Conservation (phyloP, 768 basidiomycete genomes). For the Xerocomus potaroensis region DNA sequence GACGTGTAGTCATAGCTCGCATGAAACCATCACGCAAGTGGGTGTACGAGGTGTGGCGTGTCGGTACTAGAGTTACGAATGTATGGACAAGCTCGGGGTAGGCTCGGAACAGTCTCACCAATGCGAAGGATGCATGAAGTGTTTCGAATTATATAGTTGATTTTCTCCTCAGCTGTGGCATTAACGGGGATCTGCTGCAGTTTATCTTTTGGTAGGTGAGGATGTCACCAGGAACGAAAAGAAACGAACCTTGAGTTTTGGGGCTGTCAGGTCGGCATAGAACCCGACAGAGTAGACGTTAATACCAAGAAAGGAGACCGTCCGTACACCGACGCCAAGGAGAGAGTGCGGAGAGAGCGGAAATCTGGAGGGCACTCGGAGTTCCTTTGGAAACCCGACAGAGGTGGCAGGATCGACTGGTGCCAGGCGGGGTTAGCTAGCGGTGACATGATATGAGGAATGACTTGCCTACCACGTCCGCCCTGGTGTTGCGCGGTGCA, state of each 20-base stretch:
- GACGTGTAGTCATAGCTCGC: constrained; percentile 62
- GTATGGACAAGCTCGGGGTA: background rate
- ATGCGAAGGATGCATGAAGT: constrained; percentile 73
- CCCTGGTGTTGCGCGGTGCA: constrained; percentile 24
- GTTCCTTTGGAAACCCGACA: constrained; percentile 64
- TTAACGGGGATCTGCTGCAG: constrained; percentile 45
- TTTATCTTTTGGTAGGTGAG: constrained; percentile 1
- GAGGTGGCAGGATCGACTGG: constrained; percentile 72
- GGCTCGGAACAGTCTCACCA: constrained; percentile 37
- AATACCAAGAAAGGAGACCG: constrained; percentile 83
- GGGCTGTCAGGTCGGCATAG: constrained; percentile 77
- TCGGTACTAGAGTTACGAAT: constrained; percentile 54
- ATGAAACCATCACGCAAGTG: constrained; percentile 84
- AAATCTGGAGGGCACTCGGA: constrained; percentile 60
- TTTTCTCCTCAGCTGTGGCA: constrained; percentile 65
- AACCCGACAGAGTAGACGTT: constrained; percentile 90
- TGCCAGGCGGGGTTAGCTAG: background rate
- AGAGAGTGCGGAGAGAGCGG: constrained; percentile 62
- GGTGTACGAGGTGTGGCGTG: constrained; percentile 68
- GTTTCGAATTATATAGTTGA: constrained; percentile 61
- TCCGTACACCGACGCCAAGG: constrained; percentile 81
- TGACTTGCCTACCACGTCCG: constrained; percentile 24
- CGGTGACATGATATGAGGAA: too few relatives aligned
- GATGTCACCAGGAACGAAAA: background rate
- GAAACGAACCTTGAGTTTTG: constrained; percentile 49